A percentile compares a stretch with the other conserved stretches of the same genome.
Evolutionary conservation across 495 filamentous ascomycete genomes (phyloP).

Genomic region (Margaritispora aquatica): DNA sequence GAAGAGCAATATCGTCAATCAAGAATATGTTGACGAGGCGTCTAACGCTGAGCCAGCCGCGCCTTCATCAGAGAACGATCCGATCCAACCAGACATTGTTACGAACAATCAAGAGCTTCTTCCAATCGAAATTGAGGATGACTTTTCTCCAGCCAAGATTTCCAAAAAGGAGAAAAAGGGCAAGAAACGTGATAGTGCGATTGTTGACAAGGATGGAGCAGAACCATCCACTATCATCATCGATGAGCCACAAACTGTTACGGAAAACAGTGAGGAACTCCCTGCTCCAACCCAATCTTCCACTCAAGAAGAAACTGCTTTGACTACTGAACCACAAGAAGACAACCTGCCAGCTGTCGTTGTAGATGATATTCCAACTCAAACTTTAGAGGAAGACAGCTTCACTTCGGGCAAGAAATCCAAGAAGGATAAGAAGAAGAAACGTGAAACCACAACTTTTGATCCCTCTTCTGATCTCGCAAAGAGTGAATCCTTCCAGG

Average conservation of each 20-base stretch:
- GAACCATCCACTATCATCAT: not conserved
- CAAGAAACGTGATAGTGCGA: conserved; percentile 21
- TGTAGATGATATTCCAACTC: not conserved
- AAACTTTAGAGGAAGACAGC: conserved; percentile 30
- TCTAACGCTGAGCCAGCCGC: too few species aligned
- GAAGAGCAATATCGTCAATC: too few species aligned
- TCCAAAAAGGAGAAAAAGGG: conserved; percentile 40
- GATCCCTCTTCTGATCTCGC: not conserved
- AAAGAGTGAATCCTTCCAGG: not conserved
- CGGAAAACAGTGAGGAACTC: not conserved
- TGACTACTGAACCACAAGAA: not conserved
- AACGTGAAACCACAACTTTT: conserved; percentile 8
- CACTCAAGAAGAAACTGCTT: not conserved
- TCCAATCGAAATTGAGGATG: conserved; percentile 33
- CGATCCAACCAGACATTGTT: not conserved
- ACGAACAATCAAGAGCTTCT: conserved; percentile 26
- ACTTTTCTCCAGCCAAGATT: conserved; percentile 23
- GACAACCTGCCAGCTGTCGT: conserved; percentile 12
- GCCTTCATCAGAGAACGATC: too few species aligned
- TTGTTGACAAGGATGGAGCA: not conserved
- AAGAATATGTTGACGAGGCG: too few species aligned
- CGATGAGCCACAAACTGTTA: not conserved
- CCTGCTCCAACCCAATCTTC: not conserved
- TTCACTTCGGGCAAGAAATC: conserved; percentile 16
- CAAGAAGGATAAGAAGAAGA: conserved; percentile 25